Percentiles rank a stretch among this genome's conserved stretches.
Evolutionary conservation across 83 land plant genomes (phyloP).

Genomic region (Diphasiastrum complanatum): DNA sequence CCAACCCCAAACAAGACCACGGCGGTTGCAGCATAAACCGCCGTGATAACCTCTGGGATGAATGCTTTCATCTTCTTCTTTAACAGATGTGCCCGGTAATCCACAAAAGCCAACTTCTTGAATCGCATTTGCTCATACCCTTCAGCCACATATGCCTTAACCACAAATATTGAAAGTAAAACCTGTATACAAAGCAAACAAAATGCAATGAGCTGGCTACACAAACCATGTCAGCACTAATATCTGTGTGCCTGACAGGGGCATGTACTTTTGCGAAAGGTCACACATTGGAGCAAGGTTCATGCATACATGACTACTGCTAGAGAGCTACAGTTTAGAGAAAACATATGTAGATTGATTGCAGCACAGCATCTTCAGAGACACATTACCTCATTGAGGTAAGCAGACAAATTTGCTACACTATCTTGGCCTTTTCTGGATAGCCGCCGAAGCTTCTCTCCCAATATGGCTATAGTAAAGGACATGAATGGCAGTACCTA

Average conservation of each 20-base stretch:
- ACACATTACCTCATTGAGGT: conserved; percentile 97
- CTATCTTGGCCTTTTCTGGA: conserved; percentile 56
- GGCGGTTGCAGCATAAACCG: conserved; percentile 54
- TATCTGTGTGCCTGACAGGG: neutral
- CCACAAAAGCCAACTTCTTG: conserved; percentile 53
- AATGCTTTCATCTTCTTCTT: conserved; percentile 91
- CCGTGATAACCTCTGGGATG: conserved; percentile 65
- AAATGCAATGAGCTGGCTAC: no score
- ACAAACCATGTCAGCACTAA: neutral
- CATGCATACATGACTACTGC: no score
- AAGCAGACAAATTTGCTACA: conserved; percentile 64
- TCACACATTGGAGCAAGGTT: no score
- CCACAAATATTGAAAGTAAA: conserved; percentile 68
- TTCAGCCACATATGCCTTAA: conserved; percentile 84
- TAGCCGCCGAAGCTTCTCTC: conserved; percentile 64
- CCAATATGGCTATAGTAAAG: conserved; percentile 54
- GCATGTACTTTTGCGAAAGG: neutral
- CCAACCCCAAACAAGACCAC: conserved; percentile 45
- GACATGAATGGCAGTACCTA: conserved; percentile 75
- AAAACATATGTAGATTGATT: no score
- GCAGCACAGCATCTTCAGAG: no score
- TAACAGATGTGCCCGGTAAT: conserved; percentile 38
- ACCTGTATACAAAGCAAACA: conserved; percentile 37
- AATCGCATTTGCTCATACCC: conserved; percentile 53
- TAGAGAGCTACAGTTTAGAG: no score